Evolutionary conservation across 768 basidiomycete species (phyloP).

Genomic region (Lanmaoa rubissima): DNA sequence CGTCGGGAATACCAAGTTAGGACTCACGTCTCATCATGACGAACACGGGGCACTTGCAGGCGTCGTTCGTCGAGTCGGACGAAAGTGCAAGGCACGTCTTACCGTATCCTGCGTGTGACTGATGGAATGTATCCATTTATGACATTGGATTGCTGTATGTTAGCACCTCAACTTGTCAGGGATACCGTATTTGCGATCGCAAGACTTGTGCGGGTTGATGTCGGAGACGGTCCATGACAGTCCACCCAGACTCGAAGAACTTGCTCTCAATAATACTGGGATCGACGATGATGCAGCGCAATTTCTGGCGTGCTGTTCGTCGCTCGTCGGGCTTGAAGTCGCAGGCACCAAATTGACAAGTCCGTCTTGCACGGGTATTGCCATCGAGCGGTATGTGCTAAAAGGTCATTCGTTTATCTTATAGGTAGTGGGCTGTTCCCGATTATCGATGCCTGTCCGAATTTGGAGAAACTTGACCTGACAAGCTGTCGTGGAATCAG

Average conservation of each 20-base stretch:
- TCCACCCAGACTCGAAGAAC: constrained; percentile 42
- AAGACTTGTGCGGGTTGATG: constrained; percentile 50
- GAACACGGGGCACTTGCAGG: constrained; percentile 38
- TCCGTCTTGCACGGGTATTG: constrained; percentile 29
- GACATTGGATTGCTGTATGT: background rate
- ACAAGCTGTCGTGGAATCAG: constrained; percentile 65
- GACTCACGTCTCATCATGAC: constrained; percentile 31
- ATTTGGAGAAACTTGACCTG: constrained; percentile 54
- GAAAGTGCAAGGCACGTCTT: constrained; percentile 53
- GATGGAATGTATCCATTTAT: background rate
- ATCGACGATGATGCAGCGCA: constrained; percentile 56
- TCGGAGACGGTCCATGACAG: constrained; percentile 9
- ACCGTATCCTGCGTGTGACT: background rate
- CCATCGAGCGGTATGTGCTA: background rate
- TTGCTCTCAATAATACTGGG: constrained; percentile 58
- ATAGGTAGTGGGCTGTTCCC: constrained; percentile 53
- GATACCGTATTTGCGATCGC: constrained; percentile 48
- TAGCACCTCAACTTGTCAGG: constrained; percentile 61
- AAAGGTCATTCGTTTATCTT: background rate
- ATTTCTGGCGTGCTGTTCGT: constrained; percentile 51
- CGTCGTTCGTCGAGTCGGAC: constrained; percentile 53
- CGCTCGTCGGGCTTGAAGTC: constrained; percentile 48
- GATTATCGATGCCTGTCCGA: constrained; percentile 56
- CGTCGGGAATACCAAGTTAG: constrained; percentile 63
- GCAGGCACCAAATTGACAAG: constrained; percentile 61